Evolutionary conservation across 2,329 filamentous ascomycete genomes (phyloP).

Genomic region (Ascochyta pisi): DNA sequence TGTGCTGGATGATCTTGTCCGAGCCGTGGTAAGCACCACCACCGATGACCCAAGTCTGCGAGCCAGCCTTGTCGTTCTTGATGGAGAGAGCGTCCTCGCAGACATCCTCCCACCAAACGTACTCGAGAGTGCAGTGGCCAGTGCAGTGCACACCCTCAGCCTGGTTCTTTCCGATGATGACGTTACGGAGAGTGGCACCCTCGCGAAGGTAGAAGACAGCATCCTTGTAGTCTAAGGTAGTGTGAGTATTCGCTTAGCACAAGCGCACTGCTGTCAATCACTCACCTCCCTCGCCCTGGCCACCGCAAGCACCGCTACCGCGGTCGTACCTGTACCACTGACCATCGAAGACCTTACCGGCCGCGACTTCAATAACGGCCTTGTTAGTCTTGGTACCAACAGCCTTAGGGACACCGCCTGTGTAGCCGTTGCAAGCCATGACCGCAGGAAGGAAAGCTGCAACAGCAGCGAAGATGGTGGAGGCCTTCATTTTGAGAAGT

Average conservation of each 20-base stretch:
- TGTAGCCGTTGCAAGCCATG: slow-evolving; percentile 36
- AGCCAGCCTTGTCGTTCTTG: slow-evolving; percentile 39
- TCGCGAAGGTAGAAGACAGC: slow-evolving; percentile 60
- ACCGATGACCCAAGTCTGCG: slow-evolving; percentile 49
- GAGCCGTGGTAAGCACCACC: slow-evolving; percentile 48
- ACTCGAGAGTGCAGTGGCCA: slow-evolving; percentile 53
- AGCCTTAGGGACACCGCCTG: slow-evolving; percentile 32
- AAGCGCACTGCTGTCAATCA: not conserved
- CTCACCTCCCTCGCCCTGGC: slow-evolving; percentile 29
- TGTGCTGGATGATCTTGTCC: slow-evolving; percentile 52
- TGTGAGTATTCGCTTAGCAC: not conserved
- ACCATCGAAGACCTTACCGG: slow-evolving; percentile 34
- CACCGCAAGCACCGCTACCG: slow-evolving; percentile 33
- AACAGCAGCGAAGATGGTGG: slow-evolving; percentile 16
- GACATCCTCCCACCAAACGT: slow-evolving; percentile 52
- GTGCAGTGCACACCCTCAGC: slow-evolving; percentile 62
- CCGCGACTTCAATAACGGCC: slow-evolving; percentile 33
- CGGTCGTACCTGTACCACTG: slow-evolving; percentile 37
- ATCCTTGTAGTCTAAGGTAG: slow-evolving; percentile 41
- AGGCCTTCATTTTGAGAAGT: slow-evolving; percentile 24
- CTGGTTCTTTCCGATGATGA: slow-evolving; percentile 60
- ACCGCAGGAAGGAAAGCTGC: slow-evolving; percentile 28
- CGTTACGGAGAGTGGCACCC: slow-evolving; percentile 59
- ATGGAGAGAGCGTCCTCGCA: slow-evolving; percentile 49
- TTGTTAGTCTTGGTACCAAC: slow-evolving; percentile 36